Percentiles rank a stretch among this genome's conserved stretches.
Conservation (phyloP, 1,139 yeast species). For the Kodamaea sp. region DNA sequence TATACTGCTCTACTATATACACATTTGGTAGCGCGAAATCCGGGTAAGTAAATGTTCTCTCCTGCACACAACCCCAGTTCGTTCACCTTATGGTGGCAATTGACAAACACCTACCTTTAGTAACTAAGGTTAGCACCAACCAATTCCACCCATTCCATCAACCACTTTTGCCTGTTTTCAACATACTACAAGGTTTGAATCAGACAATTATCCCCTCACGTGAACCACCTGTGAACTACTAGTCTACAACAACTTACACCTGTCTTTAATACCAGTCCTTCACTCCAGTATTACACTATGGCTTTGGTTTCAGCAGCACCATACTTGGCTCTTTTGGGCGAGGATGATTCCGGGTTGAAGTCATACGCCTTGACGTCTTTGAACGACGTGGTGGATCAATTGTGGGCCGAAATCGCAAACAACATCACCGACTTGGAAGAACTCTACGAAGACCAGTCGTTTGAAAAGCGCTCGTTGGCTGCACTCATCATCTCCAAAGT, state of each 20-base stretch:
- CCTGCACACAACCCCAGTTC: background rate
- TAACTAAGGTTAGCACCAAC: too few relatives aligned
- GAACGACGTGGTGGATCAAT: slow-evolving; percentile 80
- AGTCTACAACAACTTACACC: too few relatives aligned
- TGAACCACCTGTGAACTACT: too few relatives aligned
- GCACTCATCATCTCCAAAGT: slow-evolving; percentile 93
- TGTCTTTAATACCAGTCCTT: too few relatives aligned
- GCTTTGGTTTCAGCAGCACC: slow-evolving; percentile 83
- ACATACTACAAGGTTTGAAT: too few relatives aligned
- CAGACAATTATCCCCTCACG: too few relatives aligned
- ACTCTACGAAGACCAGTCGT: slow-evolving; percentile 79
- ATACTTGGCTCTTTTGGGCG: slow-evolving; percentile 82
- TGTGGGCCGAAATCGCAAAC: slow-evolving; percentile 98
- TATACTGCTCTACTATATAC: background rate
- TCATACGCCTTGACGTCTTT: slow-evolving; percentile 83
- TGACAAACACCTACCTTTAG: too few relatives aligned
- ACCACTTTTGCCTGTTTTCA: background rate
- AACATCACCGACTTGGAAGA: slow-evolving; percentile 85
- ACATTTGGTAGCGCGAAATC: slow-evolving; percentile 1
- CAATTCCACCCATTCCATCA: background rate
- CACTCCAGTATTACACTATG: slow-evolving; percentile 43
- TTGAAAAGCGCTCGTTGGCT: slow-evolving; percentile 78
- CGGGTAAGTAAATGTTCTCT: slow-evolving; percentile 4
- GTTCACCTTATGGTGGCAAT: slow-evolving; percentile 13
- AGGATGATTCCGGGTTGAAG: slow-evolving; percentile 75